Base-by-base conservation (phyloP, 2,329 filamentous ascomycete species). In the Aspergillus tubingensis region DNA sequence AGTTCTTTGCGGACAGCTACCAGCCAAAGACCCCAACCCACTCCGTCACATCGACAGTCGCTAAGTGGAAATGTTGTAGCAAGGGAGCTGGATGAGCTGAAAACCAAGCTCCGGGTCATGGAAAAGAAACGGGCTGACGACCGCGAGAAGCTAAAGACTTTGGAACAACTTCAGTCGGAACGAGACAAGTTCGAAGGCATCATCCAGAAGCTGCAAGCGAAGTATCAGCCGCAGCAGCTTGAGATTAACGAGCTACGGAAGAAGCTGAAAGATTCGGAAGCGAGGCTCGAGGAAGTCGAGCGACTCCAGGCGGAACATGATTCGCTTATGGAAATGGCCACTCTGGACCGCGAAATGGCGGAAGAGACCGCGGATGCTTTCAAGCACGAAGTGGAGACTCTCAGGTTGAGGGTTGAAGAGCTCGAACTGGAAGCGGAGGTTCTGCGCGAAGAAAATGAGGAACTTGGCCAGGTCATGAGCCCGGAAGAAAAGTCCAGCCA, bases 271-370 rank as follows among this genome's bases (percentile, higher is more conserved):
- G 91, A 96, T 67, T 85, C 88, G 0, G 88, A 95, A 71, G 77
- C 82, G 19, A 86, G 85, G 51, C 82, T 92, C 19, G 87, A 90
- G 59, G 81, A 86, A 21, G 81, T 95, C 2, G 91, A 94, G 67
- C 82, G 84, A 30, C 81, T 90, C 57, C 89, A 95, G 72, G 90
- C 91, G 7, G 92, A 97, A 66, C 88, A 96, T 74, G 95, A 98
- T 30, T 85, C 88, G 3, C 86, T 90, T 6, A 79, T 97, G 70
- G 95, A 99, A 77, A 86, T 95, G 76, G 92, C 92, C 6, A 89
- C 91, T 0, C 81, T 99, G 25, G 95, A 99, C 73, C 87, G 91
- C 48, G 94, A 99, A 76, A 96, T 98, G 91, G 95, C 95, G 0
- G 93, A 99, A 75, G 94, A 97, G 76, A 92, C 88, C 47, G 89